These are phyloP conservation scores for Pseudisothecium myosuroides DNA, from an alignment of 225 moss, liverwort and hornwort species.

Conservation along the genomic window DNA sequence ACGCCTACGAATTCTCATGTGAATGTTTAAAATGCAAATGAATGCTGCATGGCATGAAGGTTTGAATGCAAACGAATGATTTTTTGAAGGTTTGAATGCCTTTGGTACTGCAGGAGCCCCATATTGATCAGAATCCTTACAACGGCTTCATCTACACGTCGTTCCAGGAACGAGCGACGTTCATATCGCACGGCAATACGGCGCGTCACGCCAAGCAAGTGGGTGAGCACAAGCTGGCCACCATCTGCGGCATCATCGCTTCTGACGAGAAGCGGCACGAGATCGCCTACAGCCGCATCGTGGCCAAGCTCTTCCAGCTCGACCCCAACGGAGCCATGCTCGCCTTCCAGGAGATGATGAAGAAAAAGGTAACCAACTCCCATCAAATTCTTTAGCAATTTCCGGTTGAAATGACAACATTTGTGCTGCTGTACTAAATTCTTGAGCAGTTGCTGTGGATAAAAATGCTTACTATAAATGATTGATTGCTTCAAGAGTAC, in stretches of 20 bases:
- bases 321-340: conserved; percentile 64
- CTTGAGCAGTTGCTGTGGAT: not conserved
- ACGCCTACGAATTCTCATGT: too few relatives aligned
- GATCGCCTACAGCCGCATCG: conserved; percentile 78
- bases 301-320: conserved; percentile 58
- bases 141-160: conserved; percentile 94
- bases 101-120: conserved; percentile 37
- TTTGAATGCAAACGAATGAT: not conserved
- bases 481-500: not conserved
- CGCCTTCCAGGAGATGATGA: conserved; percentile 89
- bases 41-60: not conserved
- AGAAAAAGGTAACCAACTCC: conserved; percentile 27
- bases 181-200: conserved; percentile 62
- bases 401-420: not conserved
- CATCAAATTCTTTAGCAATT: not conserved
- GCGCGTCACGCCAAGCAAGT: conserved; percentile 57
- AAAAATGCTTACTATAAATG: not conserved
- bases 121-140: conserved; percentile 70
- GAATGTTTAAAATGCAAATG: not conserved
- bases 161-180: conserved; percentile 44
- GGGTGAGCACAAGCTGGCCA: conserved; percentile 54
- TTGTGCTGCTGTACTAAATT: not conserved
- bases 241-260: conserved; percentile 81
- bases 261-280: conserved; percentile 91
- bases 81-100: not conserved